phyloP scores from a whole-genome alignment of 2,329 filamentous ascomycete species.

The Trichoderma simmonsii region DNA sequence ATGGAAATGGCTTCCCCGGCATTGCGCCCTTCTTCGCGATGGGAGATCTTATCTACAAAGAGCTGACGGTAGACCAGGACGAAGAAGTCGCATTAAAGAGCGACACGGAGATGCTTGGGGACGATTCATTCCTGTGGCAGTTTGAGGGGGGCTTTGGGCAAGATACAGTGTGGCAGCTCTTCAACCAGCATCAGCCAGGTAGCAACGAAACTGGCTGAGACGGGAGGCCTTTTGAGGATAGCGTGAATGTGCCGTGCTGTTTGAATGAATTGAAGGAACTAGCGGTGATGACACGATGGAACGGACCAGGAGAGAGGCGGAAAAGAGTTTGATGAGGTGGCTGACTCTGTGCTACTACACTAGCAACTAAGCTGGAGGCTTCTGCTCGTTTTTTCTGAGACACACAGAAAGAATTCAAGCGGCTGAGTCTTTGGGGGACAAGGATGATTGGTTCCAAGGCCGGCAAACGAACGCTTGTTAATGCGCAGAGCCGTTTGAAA shows the following conservation, averaged over 20 bases:
- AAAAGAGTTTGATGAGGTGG: not conserved
- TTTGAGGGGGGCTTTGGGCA: slow-evolving; percentile 55
- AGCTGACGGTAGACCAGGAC: slow-evolving; percentile 45
- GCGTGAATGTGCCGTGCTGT: not conserved
- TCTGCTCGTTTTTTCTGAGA: not conserved
- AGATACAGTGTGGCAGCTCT: slow-evolving; percentile 55
- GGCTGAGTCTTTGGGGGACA: not conserved
- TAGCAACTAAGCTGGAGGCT: not conserved
- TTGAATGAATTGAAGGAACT: not conserved
- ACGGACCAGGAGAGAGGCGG: not conserved
- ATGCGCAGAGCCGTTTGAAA: not conserved
- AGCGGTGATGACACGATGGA: not conserved
- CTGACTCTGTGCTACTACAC: not conserved
- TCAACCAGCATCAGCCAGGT: slow-evolving; percentile 48
- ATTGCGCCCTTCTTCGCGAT: slow-evolving; percentile 57
- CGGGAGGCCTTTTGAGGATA: not conserved
- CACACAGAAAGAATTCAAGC: not conserved
- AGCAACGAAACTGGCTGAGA: slow-evolving; percentile 17
- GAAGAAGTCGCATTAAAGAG: slow-evolving; percentile 26
- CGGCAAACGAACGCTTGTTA: not conserved
- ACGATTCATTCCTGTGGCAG: slow-evolving; percentile 37
- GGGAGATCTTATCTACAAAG: slow-evolving; percentile 56
- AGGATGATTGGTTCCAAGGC: not conserved
- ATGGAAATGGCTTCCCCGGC: slow-evolving; percentile 46
- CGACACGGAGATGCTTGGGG: slow-evolving; percentile 14